Evolutionary conservation across 495 filamentous ascomycete species (phyloP), one percentile per base, ranked within the genome.

Genomic region (Aspergillus haitiensis): DNA sequence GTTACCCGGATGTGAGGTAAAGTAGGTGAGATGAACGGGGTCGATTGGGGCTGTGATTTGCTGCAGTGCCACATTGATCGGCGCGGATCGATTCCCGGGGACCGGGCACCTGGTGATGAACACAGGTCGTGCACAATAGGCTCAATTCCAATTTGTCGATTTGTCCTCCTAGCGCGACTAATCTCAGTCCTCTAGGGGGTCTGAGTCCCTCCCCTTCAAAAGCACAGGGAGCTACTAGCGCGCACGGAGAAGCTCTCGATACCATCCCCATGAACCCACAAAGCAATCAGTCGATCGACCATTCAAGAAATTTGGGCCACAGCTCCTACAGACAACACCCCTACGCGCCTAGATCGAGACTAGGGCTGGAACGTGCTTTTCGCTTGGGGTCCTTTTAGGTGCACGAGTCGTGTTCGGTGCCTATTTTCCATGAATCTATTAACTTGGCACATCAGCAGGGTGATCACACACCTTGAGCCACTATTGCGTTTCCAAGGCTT

Each of bases 401-500:
- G 21, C 21, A n/a, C n/a, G n/a, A n/a, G n/a, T 27, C 21, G n/a
- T 16, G 12, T 16, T 7, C 13, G 7, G 15, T n/a, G 1, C n/a
- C 1, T 16, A 7, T 15, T 40, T 11, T 15, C 39, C 45, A 45
- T 27, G 42, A 46, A 46, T 16, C 42, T 52, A 59, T 59, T 52
- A 50, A 52, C 49, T 59, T 59, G 50, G 42, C 49, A 39, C 48
- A 52, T 32, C 9, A 48, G 32, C 34, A 46, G 42, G 7, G 7
- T 8, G 12, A 46, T 46, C 42, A 40, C 37, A 40, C 37, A 10
- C 10, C 37, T 11, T 16, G 18, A 16, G 15, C 42, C 42, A 46
- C 42, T 16, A 46, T 15, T 4, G 11, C 42, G 12, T 15, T 16
- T 27, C 21, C 47, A 50, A 33, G 47, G 47, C 9, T 50, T 50